A percentile compares a stretch with the other conserved stretches of the same genome.
These are phyloP conservation scores for Carnegiea gigantea DNA, from an alignment of 179 eudicot species.

Conservation along the genomic window DNA sequence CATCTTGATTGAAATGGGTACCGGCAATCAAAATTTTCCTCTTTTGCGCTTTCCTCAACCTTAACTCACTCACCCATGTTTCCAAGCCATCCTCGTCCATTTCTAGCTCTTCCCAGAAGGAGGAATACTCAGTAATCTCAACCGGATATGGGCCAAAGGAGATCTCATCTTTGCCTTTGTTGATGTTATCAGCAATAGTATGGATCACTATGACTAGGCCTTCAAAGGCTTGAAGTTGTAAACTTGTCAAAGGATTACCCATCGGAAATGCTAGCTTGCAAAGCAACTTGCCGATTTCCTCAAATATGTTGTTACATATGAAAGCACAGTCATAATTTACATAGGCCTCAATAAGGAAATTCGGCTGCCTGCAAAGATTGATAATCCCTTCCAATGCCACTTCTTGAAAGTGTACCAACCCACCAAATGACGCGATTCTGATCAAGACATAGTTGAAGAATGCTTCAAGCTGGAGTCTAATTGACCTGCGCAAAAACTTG, in stretches of 20 bases:
- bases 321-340: conserved; percentile 81
- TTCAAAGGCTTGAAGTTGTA: conserved; percentile 90
- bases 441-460: conserved; percentile 75
- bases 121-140: conserved; percentile 52
- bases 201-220: conserved; percentile 76
- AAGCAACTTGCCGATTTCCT: conserved; percentile 71
- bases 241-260: conserved; percentile 50
- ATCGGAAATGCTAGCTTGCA: conserved; percentile 81
- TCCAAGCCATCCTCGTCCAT: conserved; percentile 39
- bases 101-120: conserved; percentile 85
- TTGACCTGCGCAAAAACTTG: conserved; percentile 42
- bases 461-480: conserved; percentile 87
- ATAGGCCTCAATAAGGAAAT: conserved; percentile 67
- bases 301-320: conserved; percentile 58
- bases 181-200: conserved; percentile 71
- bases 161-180: conserved; percentile 41
- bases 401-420: conserved; percentile 62
- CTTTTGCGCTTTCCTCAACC: conserved; percentile 74
- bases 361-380: conserved; percentile 82
- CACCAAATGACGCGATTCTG: conserved; percentile 44
- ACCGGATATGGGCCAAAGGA: conserved; percentile 63
- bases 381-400: conserved; percentile 82
- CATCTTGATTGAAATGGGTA: conserved; percentile 84
- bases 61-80: conserved; percentile 52
- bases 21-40: conserved; percentile 66